Percentiles rank a stretch among this genome's conserved stretches.
Evolutionary conservation across 2,329 filamentous ascomycete species (phyloP).

Genomic region (Emmonsiellopsis sp.): DNA sequence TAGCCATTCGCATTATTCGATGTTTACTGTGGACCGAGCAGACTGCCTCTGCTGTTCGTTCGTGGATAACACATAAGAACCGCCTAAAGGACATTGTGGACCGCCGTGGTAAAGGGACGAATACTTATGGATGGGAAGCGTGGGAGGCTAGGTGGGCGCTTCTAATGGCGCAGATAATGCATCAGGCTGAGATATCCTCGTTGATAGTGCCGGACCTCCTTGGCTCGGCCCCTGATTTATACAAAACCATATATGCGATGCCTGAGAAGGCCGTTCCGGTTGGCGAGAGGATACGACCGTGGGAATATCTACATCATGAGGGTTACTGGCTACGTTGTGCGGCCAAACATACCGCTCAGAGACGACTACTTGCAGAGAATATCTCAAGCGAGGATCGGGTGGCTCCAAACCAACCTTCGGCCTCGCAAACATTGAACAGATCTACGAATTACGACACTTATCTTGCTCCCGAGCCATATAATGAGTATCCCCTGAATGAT

Average conservation of each 20-base stretch:
- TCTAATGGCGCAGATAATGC: conserved; percentile 52
- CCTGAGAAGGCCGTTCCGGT: conserved; percentile 44
- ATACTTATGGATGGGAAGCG: conserved; percentile 86
- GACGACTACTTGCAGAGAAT: conserved; percentile 43
- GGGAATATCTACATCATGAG: conserved; percentile 52
- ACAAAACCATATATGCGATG: conserved; percentile 34
- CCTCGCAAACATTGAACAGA: conserved; percentile 46
- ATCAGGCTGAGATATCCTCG: conserved; percentile 41
- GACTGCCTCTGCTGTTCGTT: conserved; percentile 67
- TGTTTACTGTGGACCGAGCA: conserved; percentile 74
- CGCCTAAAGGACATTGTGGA: conserved; percentile 71
- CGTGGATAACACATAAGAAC: conserved; percentile 70
- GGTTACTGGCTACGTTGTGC: conserved; percentile 54
- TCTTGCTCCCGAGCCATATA: conserved; percentile 49
- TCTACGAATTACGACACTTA: conserved; percentile 51
- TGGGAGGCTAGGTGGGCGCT: conserved; percentile 74
- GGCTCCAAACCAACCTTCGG: conserved; percentile 46
- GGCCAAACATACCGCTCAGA: conserved; percentile 42
- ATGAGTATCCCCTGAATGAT: conserved; percentile 42
- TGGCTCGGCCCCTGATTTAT: conserved; percentile 18
- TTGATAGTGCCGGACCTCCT: conserved; percentile 27
- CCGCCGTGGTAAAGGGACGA: conserved; percentile 71
- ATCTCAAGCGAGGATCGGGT: conserved; percentile 52
- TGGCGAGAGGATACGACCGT: conserved; percentile 45
- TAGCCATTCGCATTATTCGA: conserved; percentile 71